Percentiles rank a stretch among this genome's conserved stretches.
Conservation (phyloP, 768 basidiomycete genomes). For the Kwoniella dendrophila region DNA sequence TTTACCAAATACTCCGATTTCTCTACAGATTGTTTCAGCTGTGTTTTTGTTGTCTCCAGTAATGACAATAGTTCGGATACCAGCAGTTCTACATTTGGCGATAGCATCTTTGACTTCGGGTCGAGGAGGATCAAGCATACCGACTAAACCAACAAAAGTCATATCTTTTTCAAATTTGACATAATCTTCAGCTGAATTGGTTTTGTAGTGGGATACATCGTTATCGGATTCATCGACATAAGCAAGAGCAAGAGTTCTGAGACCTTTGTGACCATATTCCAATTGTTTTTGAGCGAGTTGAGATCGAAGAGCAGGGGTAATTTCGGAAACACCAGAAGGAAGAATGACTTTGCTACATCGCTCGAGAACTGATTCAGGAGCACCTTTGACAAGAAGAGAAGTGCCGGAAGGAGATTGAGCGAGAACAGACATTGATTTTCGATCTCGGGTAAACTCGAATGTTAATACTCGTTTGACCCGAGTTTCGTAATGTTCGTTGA, state of each 20-base stretch:
- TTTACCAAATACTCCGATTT: conserved; percentile 88
- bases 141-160: conserved; percentile 91
- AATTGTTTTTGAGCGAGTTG: conserved; percentile 68
- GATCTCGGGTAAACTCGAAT: conserved; percentile 96
- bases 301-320: conserved; percentile 67
- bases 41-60: conserved; percentile 98
- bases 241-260: conserved; percentile 89
- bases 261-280: conserved; percentile 75
- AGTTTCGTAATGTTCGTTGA: conserved; percentile 80
- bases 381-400: conserved; percentile 89
- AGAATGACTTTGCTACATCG: conserved; percentile 65
- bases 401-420: conserved; percentile 65
- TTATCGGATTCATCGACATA: conserved; percentile 76
- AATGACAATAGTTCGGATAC: conserved; percentile 94
- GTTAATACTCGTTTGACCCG: conserved; percentile 79
- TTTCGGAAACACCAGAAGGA: conserved; percentile 64
- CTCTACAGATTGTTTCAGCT: conserved; percentile 93
- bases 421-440: conserved; percentile 99
- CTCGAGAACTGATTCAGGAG: conserved; percentile 91
- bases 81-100: conserved; percentile 85
- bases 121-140: conserved; percentile 96
- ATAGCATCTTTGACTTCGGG: conserved; percentile 87
- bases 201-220: conserved; percentile 77
- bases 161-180: conserved; percentile 86
- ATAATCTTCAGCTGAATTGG: conserved; percentile 78